A percentile compares a stretch with the other conserved stretches of the same genome.
Conservation (phyloP, 2,329 filamentous ascomycete species). For the Herpomyces periplanetae region DNA sequence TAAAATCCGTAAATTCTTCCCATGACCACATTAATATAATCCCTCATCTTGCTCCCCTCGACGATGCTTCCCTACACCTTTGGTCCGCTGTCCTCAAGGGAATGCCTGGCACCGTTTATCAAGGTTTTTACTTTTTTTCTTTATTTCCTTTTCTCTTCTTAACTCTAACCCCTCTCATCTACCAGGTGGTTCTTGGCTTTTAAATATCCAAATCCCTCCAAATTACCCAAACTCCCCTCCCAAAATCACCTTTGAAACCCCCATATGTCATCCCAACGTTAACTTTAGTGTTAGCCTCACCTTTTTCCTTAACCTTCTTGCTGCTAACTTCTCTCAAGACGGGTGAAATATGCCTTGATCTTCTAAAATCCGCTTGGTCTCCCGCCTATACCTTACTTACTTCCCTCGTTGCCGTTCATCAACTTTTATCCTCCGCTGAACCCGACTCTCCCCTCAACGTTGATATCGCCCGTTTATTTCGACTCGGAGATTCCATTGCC, state of each 20-base stretch:
- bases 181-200: constrained; percentile 42
- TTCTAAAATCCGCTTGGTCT: constrained; percentile 38
- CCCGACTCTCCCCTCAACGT: constrained; percentile 38
- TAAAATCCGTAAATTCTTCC: too few relatives aligned
- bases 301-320: not conserved
- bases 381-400: constrained; percentile 51
- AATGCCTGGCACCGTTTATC: too few relatives aligned
- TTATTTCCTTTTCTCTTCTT: too few relatives aligned
- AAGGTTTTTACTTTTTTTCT: too few relatives aligned
- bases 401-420: constrained; percentile 27
- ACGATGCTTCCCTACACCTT: too few relatives aligned
- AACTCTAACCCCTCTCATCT: too few relatives aligned
- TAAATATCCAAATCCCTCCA: constrained; percentile 31
- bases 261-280: constrained; percentile 50
- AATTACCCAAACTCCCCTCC: constrained; percentile 47
- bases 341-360: constrained; percentile 74
- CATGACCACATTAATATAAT: too few relatives aligned
- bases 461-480: constrained; percentile 28
- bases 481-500: constrained; percentile 24
- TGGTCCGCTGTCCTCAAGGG: too few relatives aligned
- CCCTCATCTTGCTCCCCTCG: too few relatives aligned
- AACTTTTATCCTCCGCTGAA: constrained; percentile 25
- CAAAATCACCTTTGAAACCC: constrained; percentile 37
- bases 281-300: constrained; percentile 11
- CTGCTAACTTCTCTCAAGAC: constrained; percentile 12